A percentile compares a stretch with the other conserved stretches of the same genome.
Evolutionary conservation across 1,284 basidiomycete genomes (phyloP).

Genomic region (Heimioporus punctisporus): DNA sequence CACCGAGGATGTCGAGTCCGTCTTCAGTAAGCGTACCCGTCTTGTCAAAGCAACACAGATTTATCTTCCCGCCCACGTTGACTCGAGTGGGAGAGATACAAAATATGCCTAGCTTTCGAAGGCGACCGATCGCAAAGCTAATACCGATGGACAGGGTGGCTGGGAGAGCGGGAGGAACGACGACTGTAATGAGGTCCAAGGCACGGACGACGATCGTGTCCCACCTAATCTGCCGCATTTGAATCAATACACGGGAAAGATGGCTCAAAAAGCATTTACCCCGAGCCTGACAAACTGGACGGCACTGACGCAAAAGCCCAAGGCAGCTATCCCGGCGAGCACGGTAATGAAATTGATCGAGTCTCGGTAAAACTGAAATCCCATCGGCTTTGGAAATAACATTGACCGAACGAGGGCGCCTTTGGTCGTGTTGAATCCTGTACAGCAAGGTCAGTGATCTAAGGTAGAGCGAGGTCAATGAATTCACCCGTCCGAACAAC

Average conservation of each 20-base stretch:
- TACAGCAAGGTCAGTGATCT: slow-evolving; percentile 1
- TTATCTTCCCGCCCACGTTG: slow-evolving; percentile 97
- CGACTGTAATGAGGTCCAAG: slow-evolving; percentile 97
- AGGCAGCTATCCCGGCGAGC: slow-evolving; percentile 83
- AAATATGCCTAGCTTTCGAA: slow-evolving; percentile 91
- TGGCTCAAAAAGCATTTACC: slow-evolving; percentile 43
- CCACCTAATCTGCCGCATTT: slow-evolving; percentile 72
- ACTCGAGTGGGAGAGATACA: slow-evolving; percentile 98
- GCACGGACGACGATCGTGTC: slow-evolving; percentile 93
- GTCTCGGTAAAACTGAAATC: slow-evolving; percentile 98
- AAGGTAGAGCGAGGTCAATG: background rate
- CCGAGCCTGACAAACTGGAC: slow-evolving; percentile 93
- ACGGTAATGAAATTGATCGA: slow-evolving; percentile 97
- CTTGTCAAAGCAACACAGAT: slow-evolving; percentile 99
- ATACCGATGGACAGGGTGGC: slow-evolving; percentile 98
- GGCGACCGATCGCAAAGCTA: slow-evolving; percentile 90
- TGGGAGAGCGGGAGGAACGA: slow-evolving; percentile 97
- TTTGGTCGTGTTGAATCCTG: slow-evolving; percentile 98
- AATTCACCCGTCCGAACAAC: slow-evolving; percentile 89
- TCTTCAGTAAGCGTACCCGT: slow-evolving; percentile 99
- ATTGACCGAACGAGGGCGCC: slow-evolving; percentile 96
- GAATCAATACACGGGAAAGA: slow-evolving; percentile 6
- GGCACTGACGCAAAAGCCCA: slow-evolving; percentile 90
- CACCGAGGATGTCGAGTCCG: slow-evolving; percentile 95
- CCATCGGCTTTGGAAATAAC: slow-evolving; percentile 99